Percentiles rank a stretch among this genome's conserved stretches.
Evolutionary conservation across 2,329 filamentous ascomycete species (phyloP).

Genomic region (Hypoxylon sp.): DNA sequence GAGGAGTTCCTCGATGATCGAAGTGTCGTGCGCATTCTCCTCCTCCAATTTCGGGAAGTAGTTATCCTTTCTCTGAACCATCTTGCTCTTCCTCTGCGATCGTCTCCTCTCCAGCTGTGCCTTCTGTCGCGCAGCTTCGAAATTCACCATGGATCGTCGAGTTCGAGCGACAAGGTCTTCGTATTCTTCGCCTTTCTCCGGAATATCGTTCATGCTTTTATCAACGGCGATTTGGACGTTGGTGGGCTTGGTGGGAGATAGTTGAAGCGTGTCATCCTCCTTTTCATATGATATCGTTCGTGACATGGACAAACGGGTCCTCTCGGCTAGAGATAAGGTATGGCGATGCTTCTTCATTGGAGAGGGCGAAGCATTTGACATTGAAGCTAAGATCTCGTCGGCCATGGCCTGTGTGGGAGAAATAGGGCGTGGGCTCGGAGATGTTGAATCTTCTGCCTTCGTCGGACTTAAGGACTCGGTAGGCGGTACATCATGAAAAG

Average conservation of each 20-base stretch:
- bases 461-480: constrained; percentile 12
- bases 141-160: constrained; percentile 71
- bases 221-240: constrained; percentile 38
- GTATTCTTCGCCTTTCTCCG: constrained; percentile 51
- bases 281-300: constrained; percentile 55
- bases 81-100: constrained; percentile 62
- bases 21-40: constrained; percentile 53
- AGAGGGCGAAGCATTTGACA: constrained; percentile 68
- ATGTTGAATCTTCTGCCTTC: constrained; percentile 20
- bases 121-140: constrained; percentile 70
- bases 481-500: constrained; percentile 18
- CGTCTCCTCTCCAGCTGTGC: constrained; percentile 69
- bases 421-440: constrained; percentile 41
- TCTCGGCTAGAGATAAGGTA: constrained; percentile 76
- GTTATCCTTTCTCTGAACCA: constrained; percentile 57
- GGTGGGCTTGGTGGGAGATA: constrained; percentile 40
- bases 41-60: constrained; percentile 65
- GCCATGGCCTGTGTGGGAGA: constrained; percentile 65
- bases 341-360: constrained; percentile 68
- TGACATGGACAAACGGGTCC: constrained; percentile 85
- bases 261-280: constrained; percentile 49
- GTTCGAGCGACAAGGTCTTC: constrained; percentile 70
- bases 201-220: constrained; percentile 29
- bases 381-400: constrained; percentile 67
- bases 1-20: constrained; percentile 71